A percentile compares a stretch with the other conserved stretches of the same genome.
Evolutionary conservation across 106 monocot species (phyloP).

Genomic region (Allium sativum): DNA sequence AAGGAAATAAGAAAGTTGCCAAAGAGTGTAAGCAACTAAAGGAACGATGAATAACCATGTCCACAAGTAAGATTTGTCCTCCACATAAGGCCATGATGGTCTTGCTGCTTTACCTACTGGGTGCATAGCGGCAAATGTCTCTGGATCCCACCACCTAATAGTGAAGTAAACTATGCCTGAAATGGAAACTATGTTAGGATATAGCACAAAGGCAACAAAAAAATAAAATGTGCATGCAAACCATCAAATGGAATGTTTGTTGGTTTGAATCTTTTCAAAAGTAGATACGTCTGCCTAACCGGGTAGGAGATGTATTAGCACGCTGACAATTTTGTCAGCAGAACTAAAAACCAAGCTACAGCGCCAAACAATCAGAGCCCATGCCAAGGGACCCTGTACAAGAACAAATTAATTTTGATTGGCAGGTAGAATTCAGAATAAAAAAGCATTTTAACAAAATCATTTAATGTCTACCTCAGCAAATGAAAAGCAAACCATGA

Average conservation of each 20-base stretch:
- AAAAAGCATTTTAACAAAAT: too few species aligned
- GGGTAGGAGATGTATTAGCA: slow-evolving; percentile 94
- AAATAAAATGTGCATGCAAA: too few species aligned
- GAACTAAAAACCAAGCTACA: slow-evolving; percentile 96
- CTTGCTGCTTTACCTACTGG: slow-evolving; percentile 48
- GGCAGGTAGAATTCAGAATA: too few species aligned
- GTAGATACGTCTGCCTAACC: slow-evolving; percentile 32
- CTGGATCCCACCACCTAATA: slow-evolving; percentile 96
- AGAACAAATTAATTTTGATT: neutral
- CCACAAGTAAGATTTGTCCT: slow-evolving; percentile 77
- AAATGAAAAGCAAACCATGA: slow-evolving; percentile 99
- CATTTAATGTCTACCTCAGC: slow-evolving; percentile 62
- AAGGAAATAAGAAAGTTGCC: slow-evolving; percentile 92
- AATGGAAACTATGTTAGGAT: neutral
- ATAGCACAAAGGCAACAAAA: too few species aligned
- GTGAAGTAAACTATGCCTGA: slow-evolving; percentile 94
- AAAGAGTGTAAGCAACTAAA: slow-evolving; percentile 76
- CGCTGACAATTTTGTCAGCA: slow-evolving; percentile 92
- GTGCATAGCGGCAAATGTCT: slow-evolving; percentile 78
- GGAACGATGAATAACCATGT: slow-evolving; percentile 90
- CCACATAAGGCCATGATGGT: slow-evolving; percentile 83
- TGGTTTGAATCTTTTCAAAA: too few species aligned
- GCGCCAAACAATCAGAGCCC: slow-evolving; percentile 98
- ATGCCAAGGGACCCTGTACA: slow-evolving; percentile 85
- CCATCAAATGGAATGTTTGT: too few species aligned